Base-by-base conservation (phyloP, 2,329 filamentous ascomycete species). In the Graphilbum ipis-grandicollis region DNA sequence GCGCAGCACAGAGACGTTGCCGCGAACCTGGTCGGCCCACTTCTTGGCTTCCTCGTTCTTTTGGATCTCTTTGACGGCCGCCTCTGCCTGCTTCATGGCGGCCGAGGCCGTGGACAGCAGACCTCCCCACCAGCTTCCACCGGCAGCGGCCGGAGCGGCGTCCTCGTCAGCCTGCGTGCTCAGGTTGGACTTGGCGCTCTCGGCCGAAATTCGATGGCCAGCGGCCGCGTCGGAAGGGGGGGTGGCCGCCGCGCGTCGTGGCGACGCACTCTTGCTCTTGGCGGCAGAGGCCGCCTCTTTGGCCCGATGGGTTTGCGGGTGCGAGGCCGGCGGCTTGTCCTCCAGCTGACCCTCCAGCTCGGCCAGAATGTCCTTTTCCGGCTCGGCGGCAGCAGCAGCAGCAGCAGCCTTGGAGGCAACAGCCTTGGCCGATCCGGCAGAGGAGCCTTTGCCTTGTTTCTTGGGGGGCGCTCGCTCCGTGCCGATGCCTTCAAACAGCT, bases 11-110 rank as follows among this genome's bases (percentile, higher is more conserved):
- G 78, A 80, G 34, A 92, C 81, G 52, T 93, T 93, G 41, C 85
- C 86, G 51, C 78, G 78, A 38, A 96, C 80, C 54, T 96, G 88
- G 37, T 93, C 82, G 2, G 86, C 83, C 85, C 88, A 98, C 55
- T 83, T 81, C 62, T 88, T 86, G 36, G 88, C 90, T 56, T 98
- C 90, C 52, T 96, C 85, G 50, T 93, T 94, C 53, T 90, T 79
- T 55, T 93, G 83, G 34, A 98, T 86, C 56, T 96, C 84, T 54
- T 88, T 93, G 45, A 93, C 86, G 1, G 86, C 79, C 8, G 79
- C 83, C 58, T 94, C 86, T 33, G 90, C 88, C 55, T 88, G 83
- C 63, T 92, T 93, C 58, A 92, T 75, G 19, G 79, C 82, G n/a
- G 80, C 78, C 4, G 78, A 73, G 26, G 85, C 85, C 0, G 83